A percentile compares a stretch with the other conserved stretches of the same genome.
phyloP scores from a whole-genome alignment of 768 basidiomycete species.

The Goffeauzyma gilvescens region DNA sequence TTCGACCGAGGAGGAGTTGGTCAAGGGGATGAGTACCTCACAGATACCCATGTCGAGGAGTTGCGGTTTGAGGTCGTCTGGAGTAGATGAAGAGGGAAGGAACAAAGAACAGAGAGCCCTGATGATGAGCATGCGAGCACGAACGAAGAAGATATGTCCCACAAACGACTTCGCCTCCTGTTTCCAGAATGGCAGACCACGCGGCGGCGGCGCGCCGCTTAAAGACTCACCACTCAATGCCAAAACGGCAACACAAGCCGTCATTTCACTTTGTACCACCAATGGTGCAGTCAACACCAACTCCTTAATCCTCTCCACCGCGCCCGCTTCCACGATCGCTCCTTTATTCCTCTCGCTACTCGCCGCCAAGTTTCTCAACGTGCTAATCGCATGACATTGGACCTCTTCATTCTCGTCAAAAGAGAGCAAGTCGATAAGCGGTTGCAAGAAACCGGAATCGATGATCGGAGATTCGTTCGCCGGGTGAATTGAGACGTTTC shows the following conservation, averaged over 20 bases:
- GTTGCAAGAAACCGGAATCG: constrained; percentile 89
- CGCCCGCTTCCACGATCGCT: constrained; percentile 92
- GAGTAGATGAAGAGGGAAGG: no score
- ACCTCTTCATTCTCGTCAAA: constrained; percentile 99
- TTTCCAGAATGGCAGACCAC: no score
- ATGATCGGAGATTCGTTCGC: constrained; percentile 98
- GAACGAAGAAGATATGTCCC: no score
- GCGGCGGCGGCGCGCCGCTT: no score
- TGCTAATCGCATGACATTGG: constrained; percentile 96
- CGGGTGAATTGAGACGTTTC: constrained; percentile 97
- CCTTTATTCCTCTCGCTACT: constrained; percentile 96
- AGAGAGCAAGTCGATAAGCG: constrained; percentile 81
- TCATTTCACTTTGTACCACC: constrained; percentile 98
- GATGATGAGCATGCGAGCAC: no score
- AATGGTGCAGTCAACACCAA: constrained; percentile 84
- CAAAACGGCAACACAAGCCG: constrained; percentile 89
- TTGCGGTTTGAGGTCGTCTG: constrained; percentile 92
- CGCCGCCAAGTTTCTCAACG: constrained; percentile 84
- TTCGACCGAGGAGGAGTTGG: constrained; percentile 87
- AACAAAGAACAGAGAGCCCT: no score
- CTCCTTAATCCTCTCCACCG: constrained; percentile 89
- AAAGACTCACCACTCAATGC: constrained; percentile 76
- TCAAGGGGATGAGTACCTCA: constrained; percentile 88
- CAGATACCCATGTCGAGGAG: constrained; percentile 95
- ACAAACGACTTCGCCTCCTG: no score